These are phyloP conservation scores for Xylaria flabelliformis DNA, from an alignment of 495 filamentous ascomycete genomes.

Conservation along the genomic window DNA sequence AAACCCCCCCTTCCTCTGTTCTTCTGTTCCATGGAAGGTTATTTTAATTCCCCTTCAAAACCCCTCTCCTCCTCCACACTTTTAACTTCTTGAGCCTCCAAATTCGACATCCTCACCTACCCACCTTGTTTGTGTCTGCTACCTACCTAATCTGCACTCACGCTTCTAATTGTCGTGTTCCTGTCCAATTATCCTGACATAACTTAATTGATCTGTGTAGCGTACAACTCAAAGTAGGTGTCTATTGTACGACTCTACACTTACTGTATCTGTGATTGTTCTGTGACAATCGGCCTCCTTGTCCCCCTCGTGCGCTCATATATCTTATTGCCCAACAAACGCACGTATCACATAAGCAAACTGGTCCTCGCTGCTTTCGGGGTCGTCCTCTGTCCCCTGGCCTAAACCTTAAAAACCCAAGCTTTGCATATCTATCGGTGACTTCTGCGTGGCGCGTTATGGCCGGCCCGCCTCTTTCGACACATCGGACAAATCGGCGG, in stretches of 20 bases:
- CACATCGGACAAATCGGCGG: constrained; percentile 31
- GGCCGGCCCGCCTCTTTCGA: constrained; percentile 33
- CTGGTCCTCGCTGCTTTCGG: background rate
- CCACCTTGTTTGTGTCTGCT: background rate
- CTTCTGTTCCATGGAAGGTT: background rate
- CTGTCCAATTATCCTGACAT: background rate
- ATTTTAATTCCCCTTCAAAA: background rate
- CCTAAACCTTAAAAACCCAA: background rate
- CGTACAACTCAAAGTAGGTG: background rate
- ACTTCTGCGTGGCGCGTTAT: constrained; percentile 28
- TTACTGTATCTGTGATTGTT: background rate
- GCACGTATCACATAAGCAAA: background rate
- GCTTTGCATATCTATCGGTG: background rate
- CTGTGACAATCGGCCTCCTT: background rate
- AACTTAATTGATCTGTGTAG: background rate
- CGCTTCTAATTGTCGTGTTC: background rate
- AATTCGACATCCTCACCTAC: background rate
- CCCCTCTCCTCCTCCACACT: background rate
- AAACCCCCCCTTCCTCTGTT: background rate
- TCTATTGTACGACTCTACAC: background rate
- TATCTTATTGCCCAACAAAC: background rate
- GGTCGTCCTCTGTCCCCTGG: background rate
- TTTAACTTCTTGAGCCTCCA: constrained; percentile 18
- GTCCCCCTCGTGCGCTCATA: background rate
- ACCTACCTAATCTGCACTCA: background rate